Percentiles rank a stretch among this genome's conserved stretches.
Evolutionary conservation across 139 green algal genomes (phyloP).

Genomic region (Tetraselmis chui): DNA sequence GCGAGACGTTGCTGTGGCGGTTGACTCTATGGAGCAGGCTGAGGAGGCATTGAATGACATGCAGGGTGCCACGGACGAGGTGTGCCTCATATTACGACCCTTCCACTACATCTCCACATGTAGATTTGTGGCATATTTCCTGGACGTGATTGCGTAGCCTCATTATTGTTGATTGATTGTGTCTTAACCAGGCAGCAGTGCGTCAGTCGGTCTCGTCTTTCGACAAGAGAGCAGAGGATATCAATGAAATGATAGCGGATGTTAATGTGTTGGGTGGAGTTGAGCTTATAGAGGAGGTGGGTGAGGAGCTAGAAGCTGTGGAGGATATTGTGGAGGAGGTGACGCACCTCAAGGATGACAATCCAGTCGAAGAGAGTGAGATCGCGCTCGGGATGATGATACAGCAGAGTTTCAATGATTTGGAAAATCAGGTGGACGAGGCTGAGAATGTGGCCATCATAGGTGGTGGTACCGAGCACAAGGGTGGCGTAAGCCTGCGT

Average conservation of each 20-base stretch:
- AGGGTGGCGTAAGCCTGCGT: too few relatives aligned
- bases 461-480: too few relatives aligned
- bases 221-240: background rate
- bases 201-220: background rate
- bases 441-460: too few relatives aligned
- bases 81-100: too few relatives aligned
- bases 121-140: too few relatives aligned
- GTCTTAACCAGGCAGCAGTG: too few relatives aligned
- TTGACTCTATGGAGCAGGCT: slow-evolving; percentile 18
- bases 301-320: background rate
- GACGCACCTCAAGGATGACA: background rate
- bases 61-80: background rate
- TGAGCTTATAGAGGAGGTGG: background rate
- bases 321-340: background rate
- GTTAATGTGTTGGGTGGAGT: background rate
- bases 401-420: background rate
- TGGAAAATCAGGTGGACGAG: too few relatives aligned
- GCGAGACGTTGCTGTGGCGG: slow-evolving; percentile 25
- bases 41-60: background rate
- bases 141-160: too few relatives aligned
- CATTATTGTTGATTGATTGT: too few relatives aligned
- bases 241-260: background rate
- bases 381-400: background rate
- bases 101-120: too few relatives aligned
- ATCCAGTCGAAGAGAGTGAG: background rate